Percentiles rank a stretch among this genome's conserved stretches.
phyloP scores from a whole-genome alignment of 306 rosid species.

The Cicer bijugum region DNA sequence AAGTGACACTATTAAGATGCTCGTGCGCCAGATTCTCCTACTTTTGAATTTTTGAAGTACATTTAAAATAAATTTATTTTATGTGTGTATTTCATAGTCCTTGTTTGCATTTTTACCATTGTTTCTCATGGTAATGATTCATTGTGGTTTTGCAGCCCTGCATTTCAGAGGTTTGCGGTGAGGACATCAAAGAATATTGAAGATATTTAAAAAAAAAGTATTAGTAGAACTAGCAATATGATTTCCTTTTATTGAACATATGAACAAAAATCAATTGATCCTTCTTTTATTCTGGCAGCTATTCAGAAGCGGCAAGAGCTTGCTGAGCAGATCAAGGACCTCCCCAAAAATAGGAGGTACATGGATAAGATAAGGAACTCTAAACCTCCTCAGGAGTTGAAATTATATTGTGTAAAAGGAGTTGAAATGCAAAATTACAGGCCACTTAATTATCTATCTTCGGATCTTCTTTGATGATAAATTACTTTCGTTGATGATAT shows the following conservation, averaged over 20 bases:
- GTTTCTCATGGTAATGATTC: slow-evolving; percentile 20
- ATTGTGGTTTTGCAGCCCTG: slow-evolving; percentile 61
- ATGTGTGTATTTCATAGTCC: background rate
- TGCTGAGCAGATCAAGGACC: slow-evolving; percentile 73
- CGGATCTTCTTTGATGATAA: too few relatives aligned
- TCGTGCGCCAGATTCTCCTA: background rate
- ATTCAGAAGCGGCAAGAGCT: slow-evolving; percentile 64
- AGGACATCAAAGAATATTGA: slow-evolving; percentile 81
- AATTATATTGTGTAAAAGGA: too few relatives aligned
- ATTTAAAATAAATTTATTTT: background rate
- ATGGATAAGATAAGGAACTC: too few relatives aligned
- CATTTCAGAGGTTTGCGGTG: slow-evolving; percentile 96
- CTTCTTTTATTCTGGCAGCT: slow-evolving; percentile 54
- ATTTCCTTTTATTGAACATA: background rate
- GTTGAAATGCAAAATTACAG: too few relatives aligned
- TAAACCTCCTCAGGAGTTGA: too few relatives aligned
- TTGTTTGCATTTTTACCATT: background rate
- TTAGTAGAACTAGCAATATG: background rate
- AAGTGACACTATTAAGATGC: background rate
- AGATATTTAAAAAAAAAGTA: slow-evolving; percentile 70
- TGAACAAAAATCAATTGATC: slow-evolving; percentile 7
- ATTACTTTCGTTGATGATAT: too few relatives aligned
- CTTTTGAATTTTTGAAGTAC: background rate
- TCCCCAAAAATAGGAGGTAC: slow-evolving; percentile 55
- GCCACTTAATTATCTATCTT: too few relatives aligned